phyloP scores from a whole-genome alignment of 768 basidiomycete species.

The Hygrocybe punicea region DNA sequence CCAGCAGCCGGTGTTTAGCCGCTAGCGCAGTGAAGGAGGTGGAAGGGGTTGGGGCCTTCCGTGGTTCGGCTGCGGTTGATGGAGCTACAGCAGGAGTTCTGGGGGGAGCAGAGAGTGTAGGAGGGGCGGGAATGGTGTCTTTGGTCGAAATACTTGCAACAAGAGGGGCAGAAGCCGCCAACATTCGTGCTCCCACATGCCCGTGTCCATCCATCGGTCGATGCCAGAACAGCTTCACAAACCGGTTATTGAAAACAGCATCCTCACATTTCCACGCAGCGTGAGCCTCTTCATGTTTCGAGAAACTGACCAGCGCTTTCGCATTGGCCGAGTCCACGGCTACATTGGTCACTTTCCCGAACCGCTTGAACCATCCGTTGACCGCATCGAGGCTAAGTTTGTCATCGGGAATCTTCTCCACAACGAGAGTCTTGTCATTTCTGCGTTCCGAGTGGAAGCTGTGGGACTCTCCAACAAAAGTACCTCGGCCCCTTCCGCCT shows the following conservation, averaged over 20 bases:
- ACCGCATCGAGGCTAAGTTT: slow-evolving; percentile 74
- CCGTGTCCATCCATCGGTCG: slow-evolving; percentile 90
- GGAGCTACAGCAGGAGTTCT: slow-evolving; percentile 24
- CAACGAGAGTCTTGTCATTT: slow-evolving; percentile 79
- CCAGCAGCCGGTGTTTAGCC: slow-evolving; percentile 69
- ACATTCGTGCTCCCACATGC: slow-evolving; percentile 65
- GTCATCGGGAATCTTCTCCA: slow-evolving; percentile 90
- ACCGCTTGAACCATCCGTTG: slow-evolving; percentile 86
- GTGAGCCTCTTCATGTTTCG: slow-evolving; percentile 76
- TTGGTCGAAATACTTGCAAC: slow-evolving; percentile 59
- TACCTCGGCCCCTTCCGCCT: slow-evolving; percentile 49
- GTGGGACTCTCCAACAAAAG: slow-evolving; percentile 62
- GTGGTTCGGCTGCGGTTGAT: slow-evolving; percentile 24
- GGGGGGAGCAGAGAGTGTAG: slow-evolving; percentile 15
- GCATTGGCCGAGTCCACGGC: slow-evolving; percentile 71
- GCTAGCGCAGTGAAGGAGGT: slow-evolving; percentile 53
- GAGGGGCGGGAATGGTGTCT: slow-evolving; percentile 24
- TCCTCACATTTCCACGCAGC: slow-evolving; percentile 91
- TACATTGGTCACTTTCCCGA: slow-evolving; percentile 89
- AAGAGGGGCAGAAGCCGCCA: slow-evolving; percentile 77
- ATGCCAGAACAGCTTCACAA: slow-evolving; percentile 96
- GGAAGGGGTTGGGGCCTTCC: slow-evolving; percentile 37
- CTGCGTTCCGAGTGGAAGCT: slow-evolving; percentile 65
- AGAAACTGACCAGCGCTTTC: slow-evolving; percentile 87
- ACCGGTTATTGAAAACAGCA: slow-evolving; percentile 91